Conservation (phyloP, 371 early-diverging fungal species). For the Apophysomyces ossiformis region DNA sequence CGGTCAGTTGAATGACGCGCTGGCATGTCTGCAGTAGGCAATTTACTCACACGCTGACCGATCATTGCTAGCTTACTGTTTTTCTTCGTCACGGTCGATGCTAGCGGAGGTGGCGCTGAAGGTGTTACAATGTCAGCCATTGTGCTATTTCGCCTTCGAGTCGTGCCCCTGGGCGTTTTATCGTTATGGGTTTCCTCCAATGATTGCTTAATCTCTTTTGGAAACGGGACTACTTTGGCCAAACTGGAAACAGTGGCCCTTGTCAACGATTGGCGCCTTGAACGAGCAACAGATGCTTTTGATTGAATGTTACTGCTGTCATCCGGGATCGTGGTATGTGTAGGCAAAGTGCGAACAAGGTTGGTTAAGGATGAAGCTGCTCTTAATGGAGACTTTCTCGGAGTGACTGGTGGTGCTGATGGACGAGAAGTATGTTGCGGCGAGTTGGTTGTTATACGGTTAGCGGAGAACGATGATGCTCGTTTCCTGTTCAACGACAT, state of each 20-base stretch:
- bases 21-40: background rate
- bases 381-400: constrained; percentile 3
- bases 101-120: background rate
- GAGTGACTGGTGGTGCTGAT: background rate
- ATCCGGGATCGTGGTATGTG: background rate
- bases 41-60: background rate
- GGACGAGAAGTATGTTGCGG: background rate
- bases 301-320: background rate
- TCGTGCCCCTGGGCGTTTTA: background rate
- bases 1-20: background rate
- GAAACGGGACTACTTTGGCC: constrained; percentile 28
- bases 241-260: constrained; percentile 26
- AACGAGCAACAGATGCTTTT: background rate
- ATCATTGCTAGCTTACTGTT: background rate
- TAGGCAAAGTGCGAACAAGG: background rate
- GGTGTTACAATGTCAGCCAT: background rate
- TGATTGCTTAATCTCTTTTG: constrained; percentile 3
- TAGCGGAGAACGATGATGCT: background rate
- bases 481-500: background rate
- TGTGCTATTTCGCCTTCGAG: background rate
- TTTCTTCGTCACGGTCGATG: background rate
- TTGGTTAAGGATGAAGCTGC: background rate
- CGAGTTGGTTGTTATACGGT: background rate
- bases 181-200: background rate
- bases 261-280: constrained; percentile 26